A percentile compares a stretch with the other conserved stretches of the same genome.
phyloP scores from a whole-genome alignment of 441 rosid genomes.

The Viola pubescens region DNA sequence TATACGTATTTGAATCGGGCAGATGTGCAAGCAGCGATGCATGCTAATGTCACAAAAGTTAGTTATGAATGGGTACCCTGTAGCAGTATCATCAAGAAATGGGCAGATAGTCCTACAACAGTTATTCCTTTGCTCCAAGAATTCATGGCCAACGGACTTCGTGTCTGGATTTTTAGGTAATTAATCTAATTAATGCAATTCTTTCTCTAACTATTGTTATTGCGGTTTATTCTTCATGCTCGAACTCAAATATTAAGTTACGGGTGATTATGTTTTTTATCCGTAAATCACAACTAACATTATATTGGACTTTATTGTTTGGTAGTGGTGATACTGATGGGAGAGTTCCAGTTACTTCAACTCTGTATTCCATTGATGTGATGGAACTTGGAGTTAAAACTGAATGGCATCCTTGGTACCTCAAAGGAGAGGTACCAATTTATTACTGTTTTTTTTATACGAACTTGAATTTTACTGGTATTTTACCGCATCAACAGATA shows the following conservation, averaged over 20 bases:
- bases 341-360: conserved; percentile 65
- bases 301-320: not conserved
- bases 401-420: conserved; percentile 70
- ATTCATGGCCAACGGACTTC: conserved; percentile 41
- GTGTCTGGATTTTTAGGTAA: conserved; percentile 75
- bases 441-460: no score
- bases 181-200: no score
- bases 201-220: no score
- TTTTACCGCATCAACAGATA: not conserved
- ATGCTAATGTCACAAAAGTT: conserved; percentile 72
- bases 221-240: no score
- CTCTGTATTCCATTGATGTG: conserved; percentile 43
- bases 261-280: not conserved
- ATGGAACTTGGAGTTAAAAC: conserved; percentile 47
- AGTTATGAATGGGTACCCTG: conserved; percentile 63
- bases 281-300: not conserved
- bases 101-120: conserved; percentile 62
- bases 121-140: conserved; percentile 48
- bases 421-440: conserved; percentile 39
- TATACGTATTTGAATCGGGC: conserved; percentile 54
- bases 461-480: not conserved
- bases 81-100: conserved; percentile 34
- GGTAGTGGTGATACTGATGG: conserved; percentile 78
- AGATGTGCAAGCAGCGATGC: conserved; percentile 70
- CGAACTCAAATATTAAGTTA: no score